phyloP scores from a whole-genome alignment of 164 flowering plant genomes.

The Nymphaea colorata region DNA sequence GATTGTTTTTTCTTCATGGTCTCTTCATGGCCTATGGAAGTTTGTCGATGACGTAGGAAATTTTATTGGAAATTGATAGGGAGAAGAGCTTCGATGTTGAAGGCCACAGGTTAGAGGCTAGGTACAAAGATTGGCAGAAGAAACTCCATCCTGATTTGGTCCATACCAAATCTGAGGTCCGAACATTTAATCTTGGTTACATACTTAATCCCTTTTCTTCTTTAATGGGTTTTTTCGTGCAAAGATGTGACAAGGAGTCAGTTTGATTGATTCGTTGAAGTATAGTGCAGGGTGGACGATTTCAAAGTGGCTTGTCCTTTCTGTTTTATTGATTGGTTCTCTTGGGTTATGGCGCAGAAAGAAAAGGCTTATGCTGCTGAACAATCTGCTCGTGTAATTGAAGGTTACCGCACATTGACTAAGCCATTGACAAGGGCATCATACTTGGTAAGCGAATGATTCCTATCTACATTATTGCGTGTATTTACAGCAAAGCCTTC shows the following conservation, averaged over 20 bases:
- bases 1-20: not conserved
- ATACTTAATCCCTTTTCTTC: not conserved
- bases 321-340: not conserved
- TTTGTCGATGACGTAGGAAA: not conserved
- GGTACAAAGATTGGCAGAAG: constrained; percentile 95
- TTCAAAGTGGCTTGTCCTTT: too few species aligned
- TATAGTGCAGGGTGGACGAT: too few species aligned
- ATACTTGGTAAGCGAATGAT: constrained; percentile 46
- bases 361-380: constrained; percentile 89
- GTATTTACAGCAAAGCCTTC: not conserved
- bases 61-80: constrained; percentile 19
- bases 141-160: constrained; percentile 96
- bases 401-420: constrained; percentile 73
- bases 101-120: constrained; percentile 46
- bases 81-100: constrained; percentile 49
- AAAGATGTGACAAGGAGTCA: not conserved
- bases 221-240: not conserved
- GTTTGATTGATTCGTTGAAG: too few species aligned
- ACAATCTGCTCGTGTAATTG: constrained; percentile 84
- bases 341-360: constrained; percentile 23
- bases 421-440: constrained; percentile 67
- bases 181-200: not conserved
- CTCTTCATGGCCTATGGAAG: not conserved
- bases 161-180: constrained; percentile 82
- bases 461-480: too few species aligned